Evolutionary conservation across 306 rosid genomes (phyloP).

Genomic region (Malus sylvestris): DNA sequence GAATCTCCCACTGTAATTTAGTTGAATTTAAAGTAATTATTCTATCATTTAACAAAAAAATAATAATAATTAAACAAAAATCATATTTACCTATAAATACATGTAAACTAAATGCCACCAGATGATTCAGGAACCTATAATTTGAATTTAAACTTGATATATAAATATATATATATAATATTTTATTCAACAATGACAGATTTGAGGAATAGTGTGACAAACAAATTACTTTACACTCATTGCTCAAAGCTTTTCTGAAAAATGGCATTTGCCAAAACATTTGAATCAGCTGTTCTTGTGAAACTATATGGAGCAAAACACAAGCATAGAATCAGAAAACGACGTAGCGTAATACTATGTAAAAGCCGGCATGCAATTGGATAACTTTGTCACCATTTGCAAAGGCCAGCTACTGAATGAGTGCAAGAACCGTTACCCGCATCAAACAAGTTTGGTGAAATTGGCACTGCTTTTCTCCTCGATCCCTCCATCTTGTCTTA

Average conservation of each 20-base stretch:
- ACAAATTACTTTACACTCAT: not conserved
- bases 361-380: constrained; percentile 16
- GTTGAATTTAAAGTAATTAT: too few species aligned
- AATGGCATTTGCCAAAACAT: constrained; percentile 11
- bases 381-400: constrained; percentile 18
- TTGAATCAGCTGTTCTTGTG: constrained; percentile 8
- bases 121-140: not conserved
- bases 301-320: constrained; percentile 15
- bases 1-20: not conserved
- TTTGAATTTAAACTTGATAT: not conserved
- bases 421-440: constrained; percentile 1
- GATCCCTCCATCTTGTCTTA: constrained; percentile 26
- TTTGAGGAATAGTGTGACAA: not conserved
- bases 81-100: not conserved
- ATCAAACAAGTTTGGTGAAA: not conserved
- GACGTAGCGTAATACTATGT: constrained; percentile 7
- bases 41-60: too few species aligned
- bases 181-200: not conserved
- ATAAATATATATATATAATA: not conserved
- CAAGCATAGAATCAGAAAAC: constrained; percentile 13
- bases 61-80: too few species aligned
- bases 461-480: constrained; percentile 29
- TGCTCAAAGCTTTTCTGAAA: constrained; percentile 19
- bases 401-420: constrained; percentile 32
- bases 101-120: not conserved